phyloP scores from a whole-genome alignment of 2,329 filamentous ascomycete genomes.

The Teratosphaeria destructans region DNA sequence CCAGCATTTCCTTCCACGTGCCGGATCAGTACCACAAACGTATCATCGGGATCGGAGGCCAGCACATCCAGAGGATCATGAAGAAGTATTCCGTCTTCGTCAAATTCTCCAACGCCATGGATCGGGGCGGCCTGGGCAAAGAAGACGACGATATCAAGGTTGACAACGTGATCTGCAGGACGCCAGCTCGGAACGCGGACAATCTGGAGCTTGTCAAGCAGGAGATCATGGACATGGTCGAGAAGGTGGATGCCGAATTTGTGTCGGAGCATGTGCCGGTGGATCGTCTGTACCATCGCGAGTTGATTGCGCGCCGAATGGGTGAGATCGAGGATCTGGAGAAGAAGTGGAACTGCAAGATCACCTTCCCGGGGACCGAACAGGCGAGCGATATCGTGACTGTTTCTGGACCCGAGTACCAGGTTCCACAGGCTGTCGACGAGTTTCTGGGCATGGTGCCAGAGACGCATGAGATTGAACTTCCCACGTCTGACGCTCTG shows the following conservation, averaged over 20 bases:
- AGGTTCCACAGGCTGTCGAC: constrained; percentile 93
- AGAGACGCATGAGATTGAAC: constrained; percentile 82
- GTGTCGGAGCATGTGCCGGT: constrained; percentile 89
- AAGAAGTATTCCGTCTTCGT: constrained; percentile 99
- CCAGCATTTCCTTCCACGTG: constrained; percentile 97
- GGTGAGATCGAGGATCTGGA: constrained; percentile 87
- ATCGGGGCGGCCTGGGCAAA: constrained; percentile 82
- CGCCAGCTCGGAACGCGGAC: constrained; percentile 90
- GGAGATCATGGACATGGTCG: constrained; percentile 99
- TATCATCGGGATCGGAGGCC: constrained; percentile 95
- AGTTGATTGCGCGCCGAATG: constrained; percentile 71
- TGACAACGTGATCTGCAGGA: constrained; percentile 97
- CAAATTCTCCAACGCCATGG: constrained; percentile 99
- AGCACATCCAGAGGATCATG: constrained; percentile 99
- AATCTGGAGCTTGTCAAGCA: constrained; percentile 96
- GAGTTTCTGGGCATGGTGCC: constrained; percentile 97
- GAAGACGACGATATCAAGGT: constrained; percentile 98
- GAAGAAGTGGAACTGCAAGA: constrained; percentile 99
- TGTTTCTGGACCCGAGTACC: constrained; percentile 93
- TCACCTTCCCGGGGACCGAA: constrained; percentile 94
- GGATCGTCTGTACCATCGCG: constrained; percentile 88
- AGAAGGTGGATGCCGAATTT: constrained; percentile 93
- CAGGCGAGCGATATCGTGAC: constrained; percentile 93
- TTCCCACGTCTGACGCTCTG: constrained; percentile 65
- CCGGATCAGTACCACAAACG: constrained; percentile 99